Base-by-base conservation (phyloP, 345 rosid species). In the Populus tremula region DNA sequence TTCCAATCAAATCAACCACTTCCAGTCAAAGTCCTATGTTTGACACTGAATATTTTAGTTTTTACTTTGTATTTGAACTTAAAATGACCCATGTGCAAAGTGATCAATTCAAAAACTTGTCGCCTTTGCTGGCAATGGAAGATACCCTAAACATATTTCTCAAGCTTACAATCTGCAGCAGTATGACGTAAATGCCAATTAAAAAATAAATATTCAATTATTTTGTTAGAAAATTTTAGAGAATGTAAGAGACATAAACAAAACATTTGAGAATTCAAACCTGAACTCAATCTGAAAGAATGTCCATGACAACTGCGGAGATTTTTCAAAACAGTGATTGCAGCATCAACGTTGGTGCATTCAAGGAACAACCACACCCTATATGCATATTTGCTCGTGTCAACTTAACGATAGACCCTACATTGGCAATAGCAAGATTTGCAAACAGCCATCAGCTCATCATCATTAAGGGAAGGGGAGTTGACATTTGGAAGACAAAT, bases 261-360 rank as follows among this genome's bases (percentile, higher is more conserved):
- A 68, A 20, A 65, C 12, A 11, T 66, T 38, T 43, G 70, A 61
- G 77, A 53, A 64, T 78, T 45, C 77, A 75, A 33, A 85, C 88
- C 91, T 88, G 89, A 81, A 86, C 56, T 86, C 91, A 47, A 86
- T 69, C 80, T 81, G 91, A 76, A 88, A 78, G 84, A 88, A 86
- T 39, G 45, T 78, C 77, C 86, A 27, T 87, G 88, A 78, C 85
- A 86, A 76, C 50, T 68, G 27, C 84, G 87, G 35, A 88, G 84
- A 82, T 72, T 88, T 67, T 79, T 88, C 76, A 84, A 41, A 80
- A 78, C 67, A 66, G 83, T 72, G 35, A 23, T 36, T 21, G 91
- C 89, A 63, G 85, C 80, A 72, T 84, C 87, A 67, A 76, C 39
- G 25, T 68, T 86, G 84, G 85, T 81, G 73, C 81, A 88, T 43